A percentile compares a stretch with the other conserved stretches of the same genome.
Conservation (phyloP, 805 yeast species). For the Schizosaccharomyces cryophilus region DNA sequence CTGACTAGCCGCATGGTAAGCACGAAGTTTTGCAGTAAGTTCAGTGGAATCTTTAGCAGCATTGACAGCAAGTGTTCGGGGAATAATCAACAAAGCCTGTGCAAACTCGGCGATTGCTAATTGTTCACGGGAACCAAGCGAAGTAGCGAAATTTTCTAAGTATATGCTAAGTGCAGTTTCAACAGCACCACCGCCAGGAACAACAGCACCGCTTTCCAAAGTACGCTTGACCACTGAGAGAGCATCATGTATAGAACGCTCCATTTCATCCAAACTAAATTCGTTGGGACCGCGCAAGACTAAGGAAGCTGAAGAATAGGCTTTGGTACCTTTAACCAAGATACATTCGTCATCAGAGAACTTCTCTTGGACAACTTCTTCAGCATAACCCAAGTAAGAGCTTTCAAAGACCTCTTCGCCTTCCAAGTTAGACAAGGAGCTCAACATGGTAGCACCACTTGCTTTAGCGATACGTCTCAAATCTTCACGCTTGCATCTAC, state of each 20-base stretch:
- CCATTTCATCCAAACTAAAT: conserved; percentile 92
- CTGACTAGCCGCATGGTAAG: conserved; percentile 90
- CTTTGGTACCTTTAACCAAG: conserved; percentile 64
- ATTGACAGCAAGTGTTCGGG: conserved; percentile 87
- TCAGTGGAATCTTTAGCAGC: conserved; percentile 96
- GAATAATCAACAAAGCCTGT: conserved; percentile 63
- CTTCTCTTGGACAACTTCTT: conserved; percentile 69
- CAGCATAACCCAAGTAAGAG: conserved; percentile 67
- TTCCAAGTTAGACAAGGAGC: conserved; percentile 76
- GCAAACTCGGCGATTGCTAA: conserved; percentile 97
- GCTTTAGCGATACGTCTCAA: conserved; percentile 91
- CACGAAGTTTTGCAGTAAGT: conserved; percentile 77
- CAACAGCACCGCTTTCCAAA: conserved; percentile 76
- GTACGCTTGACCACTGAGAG: conserved; percentile 87
- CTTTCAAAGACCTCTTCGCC: conserved; percentile 85
- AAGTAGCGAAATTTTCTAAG: conserved; percentile 83
- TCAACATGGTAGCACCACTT: conserved; percentile 79
- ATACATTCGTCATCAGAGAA: conserved; percentile 95
- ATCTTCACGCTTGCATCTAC: conserved; percentile 93
- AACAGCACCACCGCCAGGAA: conserved; percentile 99
- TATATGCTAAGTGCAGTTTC: conserved; percentile 88
- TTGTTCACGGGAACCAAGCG: conserved; percentile 72
- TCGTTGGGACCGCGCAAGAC: conserved; percentile 79
- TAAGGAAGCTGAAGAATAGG: conserved; percentile 77
- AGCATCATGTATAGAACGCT: conserved; percentile 86